Conservation (phyloP, 2,329 filamentous ascomycete genomes). For the Anisogramma anomala region DNA sequence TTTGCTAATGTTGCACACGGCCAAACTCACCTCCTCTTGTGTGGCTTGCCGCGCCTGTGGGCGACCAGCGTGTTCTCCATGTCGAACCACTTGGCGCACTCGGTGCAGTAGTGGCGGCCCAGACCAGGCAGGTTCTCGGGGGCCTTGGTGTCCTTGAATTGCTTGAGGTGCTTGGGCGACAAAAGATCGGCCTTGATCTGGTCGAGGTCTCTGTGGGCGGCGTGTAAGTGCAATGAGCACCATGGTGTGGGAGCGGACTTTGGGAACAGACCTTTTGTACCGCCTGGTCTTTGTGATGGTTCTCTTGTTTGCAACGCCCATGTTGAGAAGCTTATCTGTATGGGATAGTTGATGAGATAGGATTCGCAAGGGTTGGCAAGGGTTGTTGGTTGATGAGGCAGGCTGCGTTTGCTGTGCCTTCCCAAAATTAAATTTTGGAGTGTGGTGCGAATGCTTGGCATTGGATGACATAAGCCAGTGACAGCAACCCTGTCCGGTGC, state of each 20-base stretch:
- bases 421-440: conserved; percentile 7
- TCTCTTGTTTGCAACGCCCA: conserved; percentile 57
- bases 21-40: conserved; percentile 65
- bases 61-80: conserved; percentile 61
- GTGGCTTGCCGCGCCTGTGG: conserved; percentile 79
- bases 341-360: neutral
- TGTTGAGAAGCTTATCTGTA: conserved; percentile 25
- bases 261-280: conserved; percentile 44
- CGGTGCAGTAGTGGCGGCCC: conserved; percentile 75
- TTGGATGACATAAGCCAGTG: conserved; percentile 1
- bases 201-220: conserved; percentile 63
- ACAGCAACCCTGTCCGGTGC: neutral
- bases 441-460: neutral
- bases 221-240: conserved; percentile 11
- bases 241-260: conserved; percentile 13
- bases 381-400: neutral
- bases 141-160: conserved; percentile 68
- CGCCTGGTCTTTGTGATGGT: conserved; percentile 66
- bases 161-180: conserved; percentile 66
- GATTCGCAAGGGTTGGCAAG: neutral
- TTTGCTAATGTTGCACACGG: neutral
- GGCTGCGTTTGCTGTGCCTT: neutral
- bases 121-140: conserved; percentile 79
- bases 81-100: conserved; percentile 96
- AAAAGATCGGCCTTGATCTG: conserved; percentile 77